A percentile compares a stretch with the other conserved stretches of the same genome.
Conservation (phyloP, 2,329 filamentous ascomycete species). For the Arthrobotrys conoides region DNA sequence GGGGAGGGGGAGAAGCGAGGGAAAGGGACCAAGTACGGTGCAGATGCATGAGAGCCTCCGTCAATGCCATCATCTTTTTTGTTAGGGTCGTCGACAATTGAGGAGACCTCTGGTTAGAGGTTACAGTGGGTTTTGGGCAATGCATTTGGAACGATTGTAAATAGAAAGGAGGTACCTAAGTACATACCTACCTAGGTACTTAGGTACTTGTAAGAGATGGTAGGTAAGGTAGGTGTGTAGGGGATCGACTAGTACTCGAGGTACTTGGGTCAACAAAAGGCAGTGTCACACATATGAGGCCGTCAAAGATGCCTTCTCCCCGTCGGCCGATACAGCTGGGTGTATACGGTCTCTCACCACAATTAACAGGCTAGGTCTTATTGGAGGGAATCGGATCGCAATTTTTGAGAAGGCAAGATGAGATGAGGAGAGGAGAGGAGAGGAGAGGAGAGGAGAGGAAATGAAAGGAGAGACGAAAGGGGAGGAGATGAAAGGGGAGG, state of each 20-base stretch:
- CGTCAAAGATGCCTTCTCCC: background rate
- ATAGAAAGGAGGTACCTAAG: no score
- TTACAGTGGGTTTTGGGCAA: background rate
- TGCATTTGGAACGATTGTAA: background rate
- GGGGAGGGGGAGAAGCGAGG: constrained; percentile 19
- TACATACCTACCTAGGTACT: no score
- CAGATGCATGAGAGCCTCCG: constrained; percentile 27
- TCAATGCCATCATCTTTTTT: background rate
- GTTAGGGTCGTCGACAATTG: background rate
- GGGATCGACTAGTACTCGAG: no score
- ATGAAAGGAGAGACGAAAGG: no score
- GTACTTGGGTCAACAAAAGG: background rate
- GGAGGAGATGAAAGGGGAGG: no score
- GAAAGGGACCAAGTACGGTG: constrained; percentile 8
- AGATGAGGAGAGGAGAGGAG: no score
- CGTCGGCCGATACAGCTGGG: background rate
- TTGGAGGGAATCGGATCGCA: background rate
- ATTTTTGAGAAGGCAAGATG: background rate
- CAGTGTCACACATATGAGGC: background rate
- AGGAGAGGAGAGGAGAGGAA: no score
- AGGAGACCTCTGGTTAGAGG: background rate
- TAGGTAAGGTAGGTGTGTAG: no score
- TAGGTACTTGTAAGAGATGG: no score
- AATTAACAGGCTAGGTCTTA: background rate
- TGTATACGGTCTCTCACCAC: no score